These are phyloP conservation scores for Astragalus glycyphyllos DNA, from an alignment of 306 rosid genomes.

Conservation along the genomic window DNA sequence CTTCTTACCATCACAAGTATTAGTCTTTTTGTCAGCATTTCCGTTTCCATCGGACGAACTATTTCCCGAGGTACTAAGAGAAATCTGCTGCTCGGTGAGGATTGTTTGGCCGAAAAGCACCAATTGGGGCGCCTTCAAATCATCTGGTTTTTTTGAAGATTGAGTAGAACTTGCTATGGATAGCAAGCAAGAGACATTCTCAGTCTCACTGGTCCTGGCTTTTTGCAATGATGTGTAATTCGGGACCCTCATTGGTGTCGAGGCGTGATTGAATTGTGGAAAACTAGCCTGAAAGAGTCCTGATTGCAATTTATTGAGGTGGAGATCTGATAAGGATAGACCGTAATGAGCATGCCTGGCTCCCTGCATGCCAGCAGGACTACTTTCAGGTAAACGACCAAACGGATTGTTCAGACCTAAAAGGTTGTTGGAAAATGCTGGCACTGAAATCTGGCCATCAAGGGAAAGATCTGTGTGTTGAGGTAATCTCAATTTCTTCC, in stretches of 20 bases:
- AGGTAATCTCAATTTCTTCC: constrained; percentile 71
- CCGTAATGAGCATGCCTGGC: constrained; percentile 93
- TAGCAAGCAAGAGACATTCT: constrained; percentile 61
- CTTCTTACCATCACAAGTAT: constrained; percentile 52
- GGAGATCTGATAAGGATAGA: constrained; percentile 62
- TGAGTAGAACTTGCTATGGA: constrained; percentile 59
- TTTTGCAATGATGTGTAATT: constrained; percentile 48
- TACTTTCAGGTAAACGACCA: constrained; percentile 58
- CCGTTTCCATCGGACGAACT: constrained; percentile 72
- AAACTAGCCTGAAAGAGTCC: constrained; percentile 54
- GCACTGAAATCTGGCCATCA: constrained; percentile 58
- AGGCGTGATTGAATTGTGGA: constrained; percentile 49
- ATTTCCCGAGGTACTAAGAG: constrained; percentile 59
- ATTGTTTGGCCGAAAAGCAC: constrained; percentile 77
- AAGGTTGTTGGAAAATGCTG: constrained; percentile 58
- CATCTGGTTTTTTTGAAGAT: constrained; percentile 54
- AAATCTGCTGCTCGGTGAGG: constrained; percentile 68
- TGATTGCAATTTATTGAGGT: constrained; percentile 65
- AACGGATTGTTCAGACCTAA: constrained; percentile 57
- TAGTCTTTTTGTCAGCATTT: constrained; percentile 53
- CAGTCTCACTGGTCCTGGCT: constrained; percentile 53
- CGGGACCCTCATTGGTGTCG: constrained; percentile 48
- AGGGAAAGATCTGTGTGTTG: constrained; percentile 59
- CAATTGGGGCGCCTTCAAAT: constrained; percentile 58
- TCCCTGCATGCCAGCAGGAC: constrained; percentile 99